Base-by-base conservation (phyloP, 2,329 filamentous ascomycete genomes). In the Aspergillus sp. region DNA sequence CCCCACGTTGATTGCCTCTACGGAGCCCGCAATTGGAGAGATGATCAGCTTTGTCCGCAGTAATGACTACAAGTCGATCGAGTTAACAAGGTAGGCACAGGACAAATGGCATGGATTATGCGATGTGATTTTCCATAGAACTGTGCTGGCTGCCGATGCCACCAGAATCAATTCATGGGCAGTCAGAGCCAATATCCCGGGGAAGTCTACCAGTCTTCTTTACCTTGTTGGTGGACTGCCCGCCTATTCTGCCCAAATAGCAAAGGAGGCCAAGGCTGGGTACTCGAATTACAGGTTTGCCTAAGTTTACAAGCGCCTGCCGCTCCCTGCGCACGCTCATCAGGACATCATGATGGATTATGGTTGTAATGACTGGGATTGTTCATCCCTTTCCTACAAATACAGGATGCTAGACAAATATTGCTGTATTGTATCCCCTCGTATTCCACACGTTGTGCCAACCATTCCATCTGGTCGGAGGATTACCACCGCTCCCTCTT, bases 1-100 rank as follows among this genome's bases (percentile, higher is more conserved):
- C 11, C 76, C 76, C 19, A 68, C 69, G 0, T 58, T 68, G 1
- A 65, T 74, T 30, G 77, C 79, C 19, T 13, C 23, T 3, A 17
- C 25, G 7, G 31, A 8, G 9, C 9, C 7, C 15, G 31, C 9
- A 13, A 38, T 38, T 38, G 31, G 31, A 13, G 15, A 38, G 31
- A 38, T 38, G 31, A 38, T 38, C 15, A 38, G 9, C 4, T 38
- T 38, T 13, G 47, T 28, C 13, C 22, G 19, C 19, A 13, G 9
- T 2, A 13, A 38, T 4, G 1, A 3, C 9, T 13, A 38, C 8
- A 25, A 15, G 11, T 15, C 47, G 15, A 17, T 17, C 22, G 19
- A 50, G 22, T 9, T 9, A 7, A 3, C 15, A 13, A 38, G 1
- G 15, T 3, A 38, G 31, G 31, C 6, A 1, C 31, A 38, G 31